Base-by-base conservation (phyloP, 2,329 filamentous ascomycete species). In the Aspergillus sp. region DNA sequence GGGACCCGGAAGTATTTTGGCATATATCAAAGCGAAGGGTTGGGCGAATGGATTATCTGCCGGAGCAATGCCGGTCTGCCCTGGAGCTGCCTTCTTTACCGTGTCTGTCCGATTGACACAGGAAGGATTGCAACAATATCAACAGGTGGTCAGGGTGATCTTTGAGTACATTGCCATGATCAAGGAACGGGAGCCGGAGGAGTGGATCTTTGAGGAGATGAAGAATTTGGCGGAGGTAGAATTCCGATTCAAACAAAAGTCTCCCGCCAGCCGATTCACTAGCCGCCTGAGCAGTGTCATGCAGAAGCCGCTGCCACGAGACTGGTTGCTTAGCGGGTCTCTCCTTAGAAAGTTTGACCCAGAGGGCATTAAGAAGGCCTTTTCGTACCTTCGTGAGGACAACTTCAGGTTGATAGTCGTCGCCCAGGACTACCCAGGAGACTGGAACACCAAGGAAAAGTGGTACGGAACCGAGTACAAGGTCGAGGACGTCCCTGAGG, bases 381-480 rank as follows among this genome's bases (percentile, higher is more conserved):
- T 98, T 66, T 81, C 84, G 4, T 89, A 85, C 68, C 77, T 99
- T 48, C 83, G 88, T 18, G 90, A 93, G 0, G 93, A 98, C 71
- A 98, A 97, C 70, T 92, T 98, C 77, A 85, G 91, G 30, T 83
- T 97, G 72, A 88, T 86, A 2, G 81, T 98, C 49, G 86, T 96
- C 26, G 93, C 91, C 22, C 90, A 92, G 68, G 88, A 90, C 8
- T 89, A 88, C 64, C 93, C 93, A 0, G 93, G 91, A 0, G 83
- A 85, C 51, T 97, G 91, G 90, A 84, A 96, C 63, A 78, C 88
- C 71, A 96, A 89, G 70, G 95, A 99, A 78, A 91, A 93, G 71
- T 99, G 95, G 95, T 99, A 99, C 67, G 93, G 93, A 8, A 99
- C 95, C 0, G 93, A 98, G 69, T 96, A 97, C 76, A 90, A 86